phyloP scores from a whole-genome alignment of 257 asterid genomes.

The Pogostemon cablin region DNA sequence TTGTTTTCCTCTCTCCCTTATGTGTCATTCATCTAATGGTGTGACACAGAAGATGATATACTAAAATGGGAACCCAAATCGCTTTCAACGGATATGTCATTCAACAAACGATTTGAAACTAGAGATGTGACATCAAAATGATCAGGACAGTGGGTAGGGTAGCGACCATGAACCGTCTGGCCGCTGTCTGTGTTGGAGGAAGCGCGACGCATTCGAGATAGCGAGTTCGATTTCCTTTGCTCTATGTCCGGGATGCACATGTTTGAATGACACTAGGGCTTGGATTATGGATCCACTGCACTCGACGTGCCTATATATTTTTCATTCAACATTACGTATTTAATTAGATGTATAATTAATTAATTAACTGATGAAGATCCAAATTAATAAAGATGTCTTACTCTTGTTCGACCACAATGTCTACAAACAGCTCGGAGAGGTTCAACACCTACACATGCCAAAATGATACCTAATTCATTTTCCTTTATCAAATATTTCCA shows the following conservation, averaged over 20 bases:
- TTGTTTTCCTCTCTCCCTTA: no score
- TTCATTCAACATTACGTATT: no score
- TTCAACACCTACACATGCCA: slow-evolving; percentile 48
- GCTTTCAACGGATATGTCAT: no score
- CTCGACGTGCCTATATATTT: slow-evolving; percentile 59
- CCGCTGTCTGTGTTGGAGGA: slow-evolving; percentile 57
- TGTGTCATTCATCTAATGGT: no score
- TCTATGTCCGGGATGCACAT: slow-evolving; percentile 62
- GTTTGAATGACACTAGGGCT: slow-evolving; percentile 59
- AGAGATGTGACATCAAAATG: no score
- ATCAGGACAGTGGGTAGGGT: no score
- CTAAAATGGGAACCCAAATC: no score
- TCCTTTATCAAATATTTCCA: no score
- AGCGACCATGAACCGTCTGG: slow-evolving; percentile 75
- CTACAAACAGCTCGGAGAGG: slow-evolving; percentile 79
- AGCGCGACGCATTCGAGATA: slow-evolving; percentile 44
- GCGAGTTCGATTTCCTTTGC: slow-evolving; percentile 62
- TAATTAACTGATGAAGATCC: not conserved
- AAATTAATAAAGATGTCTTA: slow-evolving; percentile 29
- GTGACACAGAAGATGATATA: no score
- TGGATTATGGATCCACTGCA: slow-evolving; percentile 54
- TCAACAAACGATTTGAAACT: not conserved
- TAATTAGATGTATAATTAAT: not conserved
- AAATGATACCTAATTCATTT: no score
- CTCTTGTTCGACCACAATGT: slow-evolving; percentile 77